These are phyloP conservation scores for Exophiala sp. DNA, from an alignment of 2,329 filamentous ascomycete species.

Conservation along the genomic window DNA sequence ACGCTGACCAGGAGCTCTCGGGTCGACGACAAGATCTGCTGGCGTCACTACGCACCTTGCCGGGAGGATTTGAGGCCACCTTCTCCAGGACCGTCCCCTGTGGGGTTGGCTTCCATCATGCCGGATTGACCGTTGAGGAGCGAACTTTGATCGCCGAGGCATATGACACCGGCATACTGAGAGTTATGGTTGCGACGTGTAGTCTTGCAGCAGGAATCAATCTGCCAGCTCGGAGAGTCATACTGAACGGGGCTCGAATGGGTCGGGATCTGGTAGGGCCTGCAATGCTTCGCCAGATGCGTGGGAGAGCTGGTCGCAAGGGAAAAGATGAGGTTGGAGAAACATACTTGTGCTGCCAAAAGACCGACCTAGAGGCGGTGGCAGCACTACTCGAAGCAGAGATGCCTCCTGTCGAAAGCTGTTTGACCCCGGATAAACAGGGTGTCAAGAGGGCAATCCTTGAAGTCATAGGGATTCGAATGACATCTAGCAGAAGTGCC, in stretches of 20 bases:
- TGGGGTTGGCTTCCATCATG: conserved; percentile 70
- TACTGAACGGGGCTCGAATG: conserved; percentile 69
- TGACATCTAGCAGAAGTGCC: conserved; percentile 60
- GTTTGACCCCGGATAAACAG: conserved; percentile 59
- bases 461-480: conserved; percentile 61
- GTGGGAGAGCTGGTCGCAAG: conserved; percentile 69
- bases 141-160: conserved; percentile 64
- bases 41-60: conserved; percentile 59
- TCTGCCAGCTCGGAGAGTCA: conserved; percentile 64
- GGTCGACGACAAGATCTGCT: conserved; percentile 60
- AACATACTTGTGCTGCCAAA: conserved; percentile 68
- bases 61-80: conserved; percentile 59
- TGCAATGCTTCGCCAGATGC: conserved; percentile 75
- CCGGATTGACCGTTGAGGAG: conserved; percentile 63
- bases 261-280: conserved; percentile 70
- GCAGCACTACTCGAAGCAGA: conserved; percentile 66
- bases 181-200: conserved; percentile 69
- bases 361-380: conserved; percentile 62
- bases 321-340: conserved; percentile 72
- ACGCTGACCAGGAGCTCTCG: conserved; percentile 44
- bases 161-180: conserved; percentile 62
- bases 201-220: conserved; percentile 81
- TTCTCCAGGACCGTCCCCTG: conserved; percentile 58
- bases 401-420: conserved; percentile 63
- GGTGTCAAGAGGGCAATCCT: conserved; percentile 66